phyloP scores from a whole-genome alignment of 208 protist species.

The Crithidia bombi region DNA sequence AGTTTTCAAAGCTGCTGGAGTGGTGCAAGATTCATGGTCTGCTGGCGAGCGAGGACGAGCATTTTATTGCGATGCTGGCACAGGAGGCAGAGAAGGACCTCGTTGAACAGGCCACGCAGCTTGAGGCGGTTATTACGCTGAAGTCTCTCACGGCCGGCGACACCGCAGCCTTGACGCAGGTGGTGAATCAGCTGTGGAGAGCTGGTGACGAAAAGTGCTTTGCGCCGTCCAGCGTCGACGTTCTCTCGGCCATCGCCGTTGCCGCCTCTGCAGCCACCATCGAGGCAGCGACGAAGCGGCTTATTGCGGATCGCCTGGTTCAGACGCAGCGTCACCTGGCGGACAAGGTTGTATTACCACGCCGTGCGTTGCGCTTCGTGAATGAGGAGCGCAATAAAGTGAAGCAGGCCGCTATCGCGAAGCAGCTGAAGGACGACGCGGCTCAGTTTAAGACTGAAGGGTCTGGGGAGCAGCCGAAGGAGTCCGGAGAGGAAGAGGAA shows the following conservation, averaged over 20 bases:
- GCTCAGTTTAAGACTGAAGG: conserved; percentile 1
- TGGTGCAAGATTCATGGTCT: conserved; percentile 60
- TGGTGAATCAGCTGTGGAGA: conserved; percentile 64
- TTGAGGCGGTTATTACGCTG: conserved; percentile 79
- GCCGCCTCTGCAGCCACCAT: conserved; percentile 44
- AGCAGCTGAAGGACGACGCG: conserved; percentile 35
- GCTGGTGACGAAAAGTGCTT: conserved; percentile 44
- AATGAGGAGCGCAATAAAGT: conserved; percentile 58
- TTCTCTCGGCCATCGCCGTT: conserved; percentile 76
- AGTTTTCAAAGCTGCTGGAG: conserved; percentile 56
- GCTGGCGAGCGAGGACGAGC: conserved; percentile 30
- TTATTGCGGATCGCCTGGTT: conserved; percentile 56
- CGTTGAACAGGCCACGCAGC: conserved; percentile 52
- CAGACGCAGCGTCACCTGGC: conserved; percentile 51
- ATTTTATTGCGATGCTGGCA: conserved; percentile 40
- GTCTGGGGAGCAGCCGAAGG: background rate
- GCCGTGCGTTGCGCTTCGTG: conserved; percentile 79
- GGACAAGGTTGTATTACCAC: conserved; percentile 49
- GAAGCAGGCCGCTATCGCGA: conserved; percentile 51
- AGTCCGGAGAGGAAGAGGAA: conserved; percentile 6
- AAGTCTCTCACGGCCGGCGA: conserved; percentile 65
- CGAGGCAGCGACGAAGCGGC: conserved; percentile 36
- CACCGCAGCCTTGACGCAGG: conserved; percentile 36
- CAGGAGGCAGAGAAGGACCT: conserved; percentile 45
- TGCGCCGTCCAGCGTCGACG: conserved; percentile 70